Conservation (phyloP, 768 basidiomycete species). For the Russula griseocarnosa region DNA sequence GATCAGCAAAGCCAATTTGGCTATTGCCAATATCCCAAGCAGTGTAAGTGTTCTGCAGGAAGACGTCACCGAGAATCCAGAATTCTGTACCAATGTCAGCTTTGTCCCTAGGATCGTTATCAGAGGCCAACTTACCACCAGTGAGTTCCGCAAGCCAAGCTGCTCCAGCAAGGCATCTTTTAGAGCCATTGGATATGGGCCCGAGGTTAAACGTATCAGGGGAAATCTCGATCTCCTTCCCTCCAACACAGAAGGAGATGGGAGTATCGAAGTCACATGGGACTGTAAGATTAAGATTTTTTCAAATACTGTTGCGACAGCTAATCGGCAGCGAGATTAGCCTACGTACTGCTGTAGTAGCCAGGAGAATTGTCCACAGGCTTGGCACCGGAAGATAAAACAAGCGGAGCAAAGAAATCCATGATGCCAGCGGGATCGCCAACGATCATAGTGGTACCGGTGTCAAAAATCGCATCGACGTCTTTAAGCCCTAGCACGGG, state of each 20-base stretch:
- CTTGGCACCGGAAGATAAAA: neutral
- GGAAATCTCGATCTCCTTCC: neutral
- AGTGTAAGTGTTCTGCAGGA: slow-evolving; percentile 1
- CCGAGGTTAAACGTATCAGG: neutral
- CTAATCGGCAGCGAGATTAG: neutral
- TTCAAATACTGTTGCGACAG: too few relatives aligned
- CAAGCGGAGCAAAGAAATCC: slow-evolving; percentile 14
- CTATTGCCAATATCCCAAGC: neutral
- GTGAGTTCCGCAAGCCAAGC: accelerated
- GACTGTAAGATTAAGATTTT: neutral
- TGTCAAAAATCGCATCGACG: slow-evolving; percentile 25
- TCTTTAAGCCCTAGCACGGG: neutral
- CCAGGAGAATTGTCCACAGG: too few relatives aligned
- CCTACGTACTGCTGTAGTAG: neutral
- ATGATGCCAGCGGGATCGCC: slow-evolving; percentile 21
- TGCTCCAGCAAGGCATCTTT: neutral
- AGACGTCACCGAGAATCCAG: slow-evolving; percentile 7
- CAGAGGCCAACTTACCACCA: neutral
- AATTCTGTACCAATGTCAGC: neutral
- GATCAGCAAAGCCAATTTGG: slow-evolving; percentile 2
- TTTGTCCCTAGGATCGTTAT: neutral
- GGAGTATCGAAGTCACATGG: neutral
- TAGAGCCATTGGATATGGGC: neutral
- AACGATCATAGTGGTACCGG: slow-evolving; percentile 30
- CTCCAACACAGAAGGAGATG: neutral